Percentiles rank a stretch among this genome's conserved stretches.
Evolutionary conservation across 2,329 filamentous ascomycete species (phyloP).

Genomic region (Aspergillus candidus): DNA sequence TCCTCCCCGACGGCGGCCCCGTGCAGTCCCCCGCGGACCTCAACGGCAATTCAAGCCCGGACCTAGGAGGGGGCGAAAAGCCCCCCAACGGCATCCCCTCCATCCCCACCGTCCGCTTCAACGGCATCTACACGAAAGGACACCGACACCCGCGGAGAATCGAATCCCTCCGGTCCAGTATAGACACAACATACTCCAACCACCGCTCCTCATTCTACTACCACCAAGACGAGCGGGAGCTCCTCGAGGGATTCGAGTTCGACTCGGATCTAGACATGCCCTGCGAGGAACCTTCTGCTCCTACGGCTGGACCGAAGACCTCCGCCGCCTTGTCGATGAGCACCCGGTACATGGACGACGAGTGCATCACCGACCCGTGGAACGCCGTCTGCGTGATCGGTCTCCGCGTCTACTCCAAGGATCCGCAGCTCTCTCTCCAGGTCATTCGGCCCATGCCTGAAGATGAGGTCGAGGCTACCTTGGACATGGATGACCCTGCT

Average conservation of each 20-base stretch:
- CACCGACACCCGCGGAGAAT: conserved; percentile 7
- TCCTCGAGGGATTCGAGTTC: conserved; percentile 38
- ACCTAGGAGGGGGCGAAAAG: conserved; percentile 10
- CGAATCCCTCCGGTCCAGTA: conserved; percentile 18
- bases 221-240: conserved; percentile 27
- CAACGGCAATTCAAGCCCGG: conserved; percentile 8
- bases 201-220: conserved; percentile 11
- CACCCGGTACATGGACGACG: conserved; percentile 6
- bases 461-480: conserved; percentile 33
- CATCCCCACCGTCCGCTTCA: conserved; percentile 24
- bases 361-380: conserved; percentile 43
- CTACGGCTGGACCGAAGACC: conserved; percentile 8
- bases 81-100: conserved; percentile 12
- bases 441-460: conserved; percentile 44
- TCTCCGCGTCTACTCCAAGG: conserved; percentile 52
- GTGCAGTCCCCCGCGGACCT: conserved; percentile 25
- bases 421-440: conserved; percentile 45
- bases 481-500: conserved; percentile 40
- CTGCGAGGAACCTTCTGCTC: conserved; percentile 17
- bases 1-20: conserved; percentile 16
- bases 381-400: conserved; percentile 58
- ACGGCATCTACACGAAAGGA: conserved; percentile 14
- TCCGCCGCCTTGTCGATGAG: conserved; percentile 8
- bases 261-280: conserved; percentile 40
- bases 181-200: conserved; percentile 21